Evolutionary conservation across 352 stramenopile species (phyloP).

Genomic region (Pythium angustatum): DNA sequence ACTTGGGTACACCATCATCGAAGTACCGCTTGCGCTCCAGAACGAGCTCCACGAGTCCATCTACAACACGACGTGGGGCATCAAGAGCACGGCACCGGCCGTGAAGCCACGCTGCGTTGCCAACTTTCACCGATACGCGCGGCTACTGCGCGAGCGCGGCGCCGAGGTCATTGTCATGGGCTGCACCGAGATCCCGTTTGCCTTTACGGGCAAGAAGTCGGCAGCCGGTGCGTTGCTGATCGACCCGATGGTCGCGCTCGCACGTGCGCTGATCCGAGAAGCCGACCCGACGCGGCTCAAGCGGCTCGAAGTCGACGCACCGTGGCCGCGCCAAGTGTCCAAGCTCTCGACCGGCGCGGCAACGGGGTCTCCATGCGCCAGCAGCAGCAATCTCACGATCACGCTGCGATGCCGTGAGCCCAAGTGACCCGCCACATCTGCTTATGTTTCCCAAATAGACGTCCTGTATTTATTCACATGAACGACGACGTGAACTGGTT

Average conservation of each 20-base stretch:
- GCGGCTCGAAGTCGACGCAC: constrained; percentile 26
- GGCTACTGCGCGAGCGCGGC: constrained; percentile 41
- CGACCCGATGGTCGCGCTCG: constrained; percentile 72
- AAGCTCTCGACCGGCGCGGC: constrained; percentile 22
- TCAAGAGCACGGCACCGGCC: constrained; percentile 68
- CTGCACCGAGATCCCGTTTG: constrained; percentile 81
- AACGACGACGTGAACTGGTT: constrained; percentile 45
- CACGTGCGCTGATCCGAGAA: constrained; percentile 68
- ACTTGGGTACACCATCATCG: constrained; percentile 53
- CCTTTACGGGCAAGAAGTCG: constrained; percentile 51
- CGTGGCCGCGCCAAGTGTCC: constrained; percentile 24
- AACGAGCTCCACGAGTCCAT: constrained; percentile 72
- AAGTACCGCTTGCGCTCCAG: constrained; percentile 51
- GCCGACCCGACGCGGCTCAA: constrained; percentile 56
- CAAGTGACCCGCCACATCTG: constrained; percentile 12
- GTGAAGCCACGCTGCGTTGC: constrained; percentile 51
- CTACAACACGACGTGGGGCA: constrained; percentile 69
- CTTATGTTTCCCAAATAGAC: constrained; percentile 13
- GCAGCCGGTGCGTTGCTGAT: constrained; percentile 56
- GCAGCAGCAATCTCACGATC: background rate
- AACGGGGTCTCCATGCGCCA: background rate
- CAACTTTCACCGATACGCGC: constrained; percentile 66
- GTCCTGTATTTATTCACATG: background rate
- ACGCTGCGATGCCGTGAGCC: constrained; percentile 13
- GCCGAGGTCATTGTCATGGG: constrained; percentile 72